Evolutionary conservation across 2,329 filamentous ascomycete species (phyloP).

Genomic region (Curvularia hawaiiensis): DNA sequence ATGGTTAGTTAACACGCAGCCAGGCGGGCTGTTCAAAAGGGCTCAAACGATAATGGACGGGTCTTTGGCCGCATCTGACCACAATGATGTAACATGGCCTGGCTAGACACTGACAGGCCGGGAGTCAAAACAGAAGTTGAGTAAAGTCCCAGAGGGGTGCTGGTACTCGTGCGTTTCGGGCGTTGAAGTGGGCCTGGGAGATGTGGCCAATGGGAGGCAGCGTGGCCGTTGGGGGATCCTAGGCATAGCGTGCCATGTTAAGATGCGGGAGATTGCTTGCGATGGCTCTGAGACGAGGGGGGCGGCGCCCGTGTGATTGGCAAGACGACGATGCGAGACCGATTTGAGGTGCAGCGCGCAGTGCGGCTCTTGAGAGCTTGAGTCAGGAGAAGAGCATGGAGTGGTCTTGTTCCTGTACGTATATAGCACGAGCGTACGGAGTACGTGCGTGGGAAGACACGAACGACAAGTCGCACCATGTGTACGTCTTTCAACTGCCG

Average conservation of each 20-base stretch:
- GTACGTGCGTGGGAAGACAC: not conserved
- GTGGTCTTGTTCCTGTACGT: not conserved
- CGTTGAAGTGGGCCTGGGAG: slow-evolving; percentile 15
- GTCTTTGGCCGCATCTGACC: slow-evolving; percentile 5
- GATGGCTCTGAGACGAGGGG: slow-evolving; percentile 9
- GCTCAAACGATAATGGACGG: slow-evolving; percentile 7
- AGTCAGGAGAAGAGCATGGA: not conserved
- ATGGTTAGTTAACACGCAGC: slow-evolving; percentile 13
- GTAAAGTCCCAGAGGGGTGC: slow-evolving; percentile 15
- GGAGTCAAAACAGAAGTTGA: slow-evolving; percentile 13
- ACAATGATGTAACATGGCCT: slow-evolving; percentile 15
- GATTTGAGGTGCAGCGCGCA: slow-evolving; percentile 7
- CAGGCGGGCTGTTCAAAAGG: not conserved
- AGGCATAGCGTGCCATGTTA: slow-evolving; percentile 22
- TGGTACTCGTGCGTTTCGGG: slow-evolving; percentile 23
- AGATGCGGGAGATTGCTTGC: slow-evolving; percentile 23
- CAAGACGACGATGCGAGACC: slow-evolving; percentile 6
- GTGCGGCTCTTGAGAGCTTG: slow-evolving; percentile 3
- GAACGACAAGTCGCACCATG: not conserved
- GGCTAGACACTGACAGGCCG: slow-evolving; percentile 16
- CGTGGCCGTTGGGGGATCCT: slow-evolving; percentile 15
- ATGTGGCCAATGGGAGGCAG: slow-evolving; percentile 20
- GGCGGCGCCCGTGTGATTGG: no score
- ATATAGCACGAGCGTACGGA: not conserved
- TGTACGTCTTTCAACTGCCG: not conserved